Conservation (phyloP, 441 rosid species). For the Cnidoscolus chayamansa region DNA sequence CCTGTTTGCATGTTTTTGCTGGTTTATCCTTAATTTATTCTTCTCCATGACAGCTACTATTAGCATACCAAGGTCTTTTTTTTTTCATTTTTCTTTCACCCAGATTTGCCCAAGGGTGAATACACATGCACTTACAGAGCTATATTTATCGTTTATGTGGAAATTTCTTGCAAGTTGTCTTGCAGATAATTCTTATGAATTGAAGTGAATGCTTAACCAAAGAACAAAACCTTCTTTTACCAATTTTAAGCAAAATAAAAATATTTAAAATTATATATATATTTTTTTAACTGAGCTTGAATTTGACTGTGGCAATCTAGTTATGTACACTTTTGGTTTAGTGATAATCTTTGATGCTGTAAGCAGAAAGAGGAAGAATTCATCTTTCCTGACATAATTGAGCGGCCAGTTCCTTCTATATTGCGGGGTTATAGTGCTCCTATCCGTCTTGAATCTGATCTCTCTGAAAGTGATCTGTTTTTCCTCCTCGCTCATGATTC, state of each 20-base stretch:
- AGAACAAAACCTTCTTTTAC: too few relatives aligned
- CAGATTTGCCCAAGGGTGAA: neutral
- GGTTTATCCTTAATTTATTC: neutral
- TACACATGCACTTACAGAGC: neutral
- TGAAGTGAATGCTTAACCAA: neutral
- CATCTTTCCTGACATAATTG: slow-evolving; percentile 66
- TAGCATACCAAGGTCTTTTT: neutral
- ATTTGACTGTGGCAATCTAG: neutral
- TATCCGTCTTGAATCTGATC: slow-evolving; percentile 82
- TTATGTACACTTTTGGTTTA: neutral
- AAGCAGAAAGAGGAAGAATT: slow-evolving; percentile 94
- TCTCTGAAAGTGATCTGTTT: slow-evolving; percentile 65
- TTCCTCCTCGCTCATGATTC: slow-evolving; percentile 96
- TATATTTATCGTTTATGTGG: neutral
- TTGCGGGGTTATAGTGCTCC: slow-evolving; percentile 94
- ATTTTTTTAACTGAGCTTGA: neutral
- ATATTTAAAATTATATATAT: too few relatives aligned
- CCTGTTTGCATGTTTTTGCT: slow-evolving; percentile 6
- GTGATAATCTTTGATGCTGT: slow-evolving; percentile 21
- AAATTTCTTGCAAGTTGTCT: neutral
- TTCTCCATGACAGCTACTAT: neutral
- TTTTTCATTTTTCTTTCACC: neutral
- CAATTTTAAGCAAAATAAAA: too few relatives aligned
- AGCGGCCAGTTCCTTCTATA: slow-evolving; percentile 83
- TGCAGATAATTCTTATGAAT: neutral